Evolutionary conservation across 2,329 filamentous ascomycete genomes (phyloP), one percentile per base, ranked within the genome.

Genomic region (Botrytis deweyae): DNA sequence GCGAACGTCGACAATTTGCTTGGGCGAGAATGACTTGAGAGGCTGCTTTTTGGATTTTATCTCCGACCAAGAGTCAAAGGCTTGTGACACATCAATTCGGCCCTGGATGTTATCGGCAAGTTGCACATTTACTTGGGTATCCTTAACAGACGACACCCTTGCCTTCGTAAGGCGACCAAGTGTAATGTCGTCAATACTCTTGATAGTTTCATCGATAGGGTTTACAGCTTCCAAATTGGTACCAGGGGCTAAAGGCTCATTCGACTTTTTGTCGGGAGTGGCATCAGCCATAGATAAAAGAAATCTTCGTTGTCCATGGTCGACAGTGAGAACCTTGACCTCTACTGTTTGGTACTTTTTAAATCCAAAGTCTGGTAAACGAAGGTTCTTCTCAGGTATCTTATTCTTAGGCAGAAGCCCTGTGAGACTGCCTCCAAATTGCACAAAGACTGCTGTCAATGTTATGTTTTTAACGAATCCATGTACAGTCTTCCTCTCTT

Each of bases 401-500:
- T 94, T 90, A 33, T 89, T 89, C 83, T 93, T 95, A 55, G 94
- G 93, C 44, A 98, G 85, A 61, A 98, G 84, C 22, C 93, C 95
- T 64, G 90, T 92, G 29, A 97, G 83, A 49, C 89, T 90, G 78
- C 91, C 92, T 59, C 91, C 90, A 81, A 98, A 98, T 80, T 97
- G 92, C n/a, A 98, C 88, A 79, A 97, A 98, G 18, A 95, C 87
- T 62, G 93, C 94, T 14, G 92, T 93, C 3, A 89, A 84, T 0
- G 93, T 95, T 70, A 97, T 92, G 79, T 96, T 97, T 74, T 91
- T 91, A 40, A 99, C 90, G 78, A 95, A 97, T 9, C 95, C 95
- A 74, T 90, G 88, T 12, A 94, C 88, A 38, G 89, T 84, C 49
- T 88, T 86, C 44, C 92, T 92, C 76, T 92, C 87, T 76, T 90